Conservation (phyloP, 2,329 filamentous ascomycete genomes). For the Penicillium vulpinum region DNA sequence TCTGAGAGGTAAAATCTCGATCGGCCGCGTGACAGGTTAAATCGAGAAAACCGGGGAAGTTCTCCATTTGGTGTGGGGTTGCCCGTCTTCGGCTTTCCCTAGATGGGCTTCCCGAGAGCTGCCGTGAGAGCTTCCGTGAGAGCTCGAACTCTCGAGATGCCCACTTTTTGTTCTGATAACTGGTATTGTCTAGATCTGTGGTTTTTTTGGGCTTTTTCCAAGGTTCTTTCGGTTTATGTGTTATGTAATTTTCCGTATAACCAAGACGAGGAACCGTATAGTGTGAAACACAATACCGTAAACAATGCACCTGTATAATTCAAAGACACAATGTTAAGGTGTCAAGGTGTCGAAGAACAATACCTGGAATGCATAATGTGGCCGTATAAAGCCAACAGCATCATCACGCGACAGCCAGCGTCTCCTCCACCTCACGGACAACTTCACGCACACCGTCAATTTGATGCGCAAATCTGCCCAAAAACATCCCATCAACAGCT, state of each 20-base stretch:
- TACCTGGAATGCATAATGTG: not conserved
- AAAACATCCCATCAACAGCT: conserved; percentile 75
- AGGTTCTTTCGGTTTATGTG: not conserved
- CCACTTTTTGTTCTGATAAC: not conserved
- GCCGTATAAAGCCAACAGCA: not conserved
- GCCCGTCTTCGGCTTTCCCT: conserved; percentile 22
- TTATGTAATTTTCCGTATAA: conserved; percentile 19
- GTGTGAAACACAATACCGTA: conserved; percentile 18
- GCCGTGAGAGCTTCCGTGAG: no score
- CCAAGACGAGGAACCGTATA: conserved; percentile 23
- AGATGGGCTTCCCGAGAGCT: conserved; percentile 27
- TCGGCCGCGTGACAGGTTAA: not conserved
- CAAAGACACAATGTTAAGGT: not conserved
- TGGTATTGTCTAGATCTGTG: conserved; percentile 7
- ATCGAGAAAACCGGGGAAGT: conserved; percentile 1
- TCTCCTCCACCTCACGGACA: conserved; percentile 66
- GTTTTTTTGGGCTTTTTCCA: conserved; percentile 7
- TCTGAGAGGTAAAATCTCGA: conserved; percentile 11
- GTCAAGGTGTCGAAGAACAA: not conserved
- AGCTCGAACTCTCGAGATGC: no score
- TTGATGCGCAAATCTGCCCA: conserved; percentile 80
- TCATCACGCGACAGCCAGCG: conserved; percentile 20
- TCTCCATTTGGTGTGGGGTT: no score
- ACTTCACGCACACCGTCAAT: conserved; percentile 70
- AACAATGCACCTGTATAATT: not conserved